Evolutionary conservation across 108 stramenopile genomes (phyloP).

Genomic region (Conticribra weissflogii): DNA sequence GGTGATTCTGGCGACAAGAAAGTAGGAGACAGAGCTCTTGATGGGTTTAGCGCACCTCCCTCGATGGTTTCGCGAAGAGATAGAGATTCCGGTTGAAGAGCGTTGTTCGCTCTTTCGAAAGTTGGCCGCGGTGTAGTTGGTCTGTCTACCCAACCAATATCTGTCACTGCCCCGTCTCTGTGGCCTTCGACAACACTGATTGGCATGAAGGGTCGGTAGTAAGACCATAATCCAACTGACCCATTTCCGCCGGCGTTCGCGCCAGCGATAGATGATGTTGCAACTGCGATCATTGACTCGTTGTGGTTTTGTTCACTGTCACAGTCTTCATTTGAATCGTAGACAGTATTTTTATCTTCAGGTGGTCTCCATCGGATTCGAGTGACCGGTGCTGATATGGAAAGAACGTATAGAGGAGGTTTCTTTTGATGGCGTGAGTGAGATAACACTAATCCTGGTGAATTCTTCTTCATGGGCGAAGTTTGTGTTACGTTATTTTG

Average conservation of each 20-base stretch:
- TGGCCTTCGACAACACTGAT: slow-evolving; percentile 80
- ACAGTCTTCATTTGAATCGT: neutral
- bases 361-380: slow-evolving; percentile 76
- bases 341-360: slow-evolving; percentile 24
- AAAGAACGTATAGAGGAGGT: slow-evolving; percentile 52
- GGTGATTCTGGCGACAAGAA: neutral
- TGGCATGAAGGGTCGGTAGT: slow-evolving; percentile 74
- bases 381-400: slow-evolving; percentile 72
- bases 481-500: slow-evolving; percentile 4
- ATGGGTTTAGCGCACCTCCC: neutral
- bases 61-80: neutral
- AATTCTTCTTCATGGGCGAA: slow-evolving; percentile 31
- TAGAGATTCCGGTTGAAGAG: neutral
- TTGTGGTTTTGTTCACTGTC: slow-evolving; percentile 45
- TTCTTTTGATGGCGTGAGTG: slow-evolving; percentile 37
- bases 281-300: slow-evolving; percentile 83
- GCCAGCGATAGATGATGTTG: slow-evolving; percentile 76
- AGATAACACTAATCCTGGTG: slow-evolving; percentile 22
- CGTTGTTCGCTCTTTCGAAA: neutral
- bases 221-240: slow-evolving; percentile 70
- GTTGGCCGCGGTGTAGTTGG: slow-evolving; percentile 12
- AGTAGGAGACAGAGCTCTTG: neutral
- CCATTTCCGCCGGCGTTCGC: slow-evolving; percentile 79
- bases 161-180: slow-evolving; percentile 71
- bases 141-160: slow-evolving; percentile 74